Conservation (phyloP, 2,329 filamentous ascomycete genomes). For the Apiospora saccharicola region DNA sequence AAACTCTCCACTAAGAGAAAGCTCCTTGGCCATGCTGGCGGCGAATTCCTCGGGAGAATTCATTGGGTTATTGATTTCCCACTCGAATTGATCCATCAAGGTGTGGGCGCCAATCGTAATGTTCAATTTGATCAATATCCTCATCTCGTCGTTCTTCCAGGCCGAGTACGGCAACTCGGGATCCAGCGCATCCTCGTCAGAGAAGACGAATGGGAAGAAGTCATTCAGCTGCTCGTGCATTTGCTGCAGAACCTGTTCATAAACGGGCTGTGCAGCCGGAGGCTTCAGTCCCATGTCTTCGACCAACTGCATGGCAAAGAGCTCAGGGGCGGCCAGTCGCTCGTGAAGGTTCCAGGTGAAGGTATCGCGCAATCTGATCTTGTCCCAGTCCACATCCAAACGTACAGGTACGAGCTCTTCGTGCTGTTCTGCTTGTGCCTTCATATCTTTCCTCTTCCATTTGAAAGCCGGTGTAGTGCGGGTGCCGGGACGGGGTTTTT, state of each 20-base stretch:
- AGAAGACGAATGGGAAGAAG: slow-evolving; percentile 90
- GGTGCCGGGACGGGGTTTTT: slow-evolving; percentile 79
- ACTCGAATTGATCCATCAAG: slow-evolving; percentile 96
- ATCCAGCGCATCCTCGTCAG: slow-evolving; percentile 89
- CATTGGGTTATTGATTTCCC: slow-evolving; percentile 95
- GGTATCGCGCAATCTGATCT: slow-evolving; percentile 93
- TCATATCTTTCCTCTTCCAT: slow-evolving; percentile 80
- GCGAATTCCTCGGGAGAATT: slow-evolving; percentile 98
- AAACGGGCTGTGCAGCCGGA: slow-evolving; percentile 70
- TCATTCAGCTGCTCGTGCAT: slow-evolving; percentile 91
- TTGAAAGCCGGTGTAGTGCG: slow-evolving; percentile 77
- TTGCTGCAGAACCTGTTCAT: slow-evolving; percentile 68
- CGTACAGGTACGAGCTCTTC: slow-evolving; percentile 93
- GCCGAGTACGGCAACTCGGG: slow-evolving; percentile 89
- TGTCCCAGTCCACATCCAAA: slow-evolving; percentile 93
- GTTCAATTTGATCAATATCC: slow-evolving; percentile 92
- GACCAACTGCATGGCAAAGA: slow-evolving; percentile 88
- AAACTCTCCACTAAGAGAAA: slow-evolving; percentile 93
- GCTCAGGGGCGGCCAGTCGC: slow-evolving; percentile 76
- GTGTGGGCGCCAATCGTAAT: slow-evolving; percentile 97
- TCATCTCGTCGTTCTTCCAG: slow-evolving; percentile 99
- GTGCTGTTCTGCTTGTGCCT: slow-evolving; percentile 84
- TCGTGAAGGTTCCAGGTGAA: slow-evolving; percentile 99
- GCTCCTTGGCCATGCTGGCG: slow-evolving; percentile 83
- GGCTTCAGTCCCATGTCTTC: slow-evolving; percentile 88